Evolutionary conservation across 352 stramenopile genomes (phyloP), one percentile per base, ranked within the genome.

Genomic region (Thalassiosira mediterranea): DNA sequence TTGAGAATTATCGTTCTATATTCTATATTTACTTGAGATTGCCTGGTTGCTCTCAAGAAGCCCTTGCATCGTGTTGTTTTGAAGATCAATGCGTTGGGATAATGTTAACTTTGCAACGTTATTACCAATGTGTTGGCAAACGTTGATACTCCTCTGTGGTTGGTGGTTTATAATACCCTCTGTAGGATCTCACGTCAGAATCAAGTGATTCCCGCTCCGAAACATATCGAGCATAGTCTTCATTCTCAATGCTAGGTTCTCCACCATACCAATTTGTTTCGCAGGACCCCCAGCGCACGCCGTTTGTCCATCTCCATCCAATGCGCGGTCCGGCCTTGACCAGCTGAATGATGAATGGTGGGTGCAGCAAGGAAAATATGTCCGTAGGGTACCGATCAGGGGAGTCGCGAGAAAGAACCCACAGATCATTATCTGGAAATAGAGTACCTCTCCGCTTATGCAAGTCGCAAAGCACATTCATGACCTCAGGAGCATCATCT

Each of bases 251-350:
- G 1, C 13, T 29, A 34, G 59, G 42, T 42, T 69, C 59, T 63
- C 13, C 4, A 23, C 54, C 44, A 3, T 64, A 19, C 56, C 56
- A 65, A 25, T 65, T 42, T 21, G 25, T 57, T 59, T 65, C 25
- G 56, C 56, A 65, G 15, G 7, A 4, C 8, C 23, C 52, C 31
- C 52, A 10, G 11, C 13, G 10, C 15, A 32, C 21, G 4, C 17
- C 15, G 29, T 59, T 65, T 7, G 28, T 28, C 60, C 60, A 69
- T 17, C 46, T 19, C 46, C 49, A 69, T 32, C 60, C 46, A 40
- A 63, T 11, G 17, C 60, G 21, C 2, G 46, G 23, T 64, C 60
- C 60, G 3, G 28, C 46, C 8, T 63, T 21, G 0, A 52, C 23
- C 56, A 63, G 28, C 25, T 49, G 25, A 23, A 63, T 8, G 4